phyloP scores from a whole-genome alignment of 75 land plant species.

The Pinus tabuliformis region DNA sequence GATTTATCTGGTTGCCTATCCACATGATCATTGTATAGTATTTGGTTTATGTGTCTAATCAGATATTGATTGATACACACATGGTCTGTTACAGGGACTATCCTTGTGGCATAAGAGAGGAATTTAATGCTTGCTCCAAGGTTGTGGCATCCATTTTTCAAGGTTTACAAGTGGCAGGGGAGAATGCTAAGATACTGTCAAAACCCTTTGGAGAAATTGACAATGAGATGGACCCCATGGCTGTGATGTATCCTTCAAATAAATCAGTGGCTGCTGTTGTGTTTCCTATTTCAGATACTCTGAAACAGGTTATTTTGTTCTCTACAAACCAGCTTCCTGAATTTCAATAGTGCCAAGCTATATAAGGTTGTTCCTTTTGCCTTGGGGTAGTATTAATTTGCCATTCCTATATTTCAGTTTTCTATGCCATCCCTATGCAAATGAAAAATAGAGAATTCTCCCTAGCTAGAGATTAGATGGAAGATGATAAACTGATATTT shows the following conservation, averaged over 20 bases:
- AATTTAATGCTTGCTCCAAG: conserved; percentile 40
- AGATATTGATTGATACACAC: background rate
- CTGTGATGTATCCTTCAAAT: conserved; percentile 38
- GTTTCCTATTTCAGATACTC: conserved; percentile 53
- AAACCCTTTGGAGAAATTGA: conserved; percentile 45
- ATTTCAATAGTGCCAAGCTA: background rate
- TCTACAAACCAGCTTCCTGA: conserved; percentile 7
- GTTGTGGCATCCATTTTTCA: conserved; percentile 28
- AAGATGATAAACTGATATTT: background rate
- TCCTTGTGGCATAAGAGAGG: conserved; percentile 53
- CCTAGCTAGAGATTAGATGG: background rate
- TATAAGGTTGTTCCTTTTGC: conserved; percentile 4
- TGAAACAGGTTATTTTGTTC: conserved; percentile 38
- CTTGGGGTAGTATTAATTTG: background rate
- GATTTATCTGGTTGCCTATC: background rate
- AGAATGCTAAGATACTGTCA: conserved; percentile 19
- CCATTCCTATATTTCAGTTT: background rate
- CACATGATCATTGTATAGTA: background rate
- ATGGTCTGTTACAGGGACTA: conserved; percentile 31
- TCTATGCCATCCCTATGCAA: background rate
- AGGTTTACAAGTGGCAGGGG: conserved; percentile 8
- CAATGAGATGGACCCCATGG: conserved; percentile 57
- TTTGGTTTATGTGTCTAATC: background rate
- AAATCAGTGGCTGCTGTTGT: conserved; percentile 50
- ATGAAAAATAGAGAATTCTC: background rate